Evolutionary conservation across 495 filamentous ascomycete genomes (phyloP).

Genomic region (Peziza echinospora): DNA sequence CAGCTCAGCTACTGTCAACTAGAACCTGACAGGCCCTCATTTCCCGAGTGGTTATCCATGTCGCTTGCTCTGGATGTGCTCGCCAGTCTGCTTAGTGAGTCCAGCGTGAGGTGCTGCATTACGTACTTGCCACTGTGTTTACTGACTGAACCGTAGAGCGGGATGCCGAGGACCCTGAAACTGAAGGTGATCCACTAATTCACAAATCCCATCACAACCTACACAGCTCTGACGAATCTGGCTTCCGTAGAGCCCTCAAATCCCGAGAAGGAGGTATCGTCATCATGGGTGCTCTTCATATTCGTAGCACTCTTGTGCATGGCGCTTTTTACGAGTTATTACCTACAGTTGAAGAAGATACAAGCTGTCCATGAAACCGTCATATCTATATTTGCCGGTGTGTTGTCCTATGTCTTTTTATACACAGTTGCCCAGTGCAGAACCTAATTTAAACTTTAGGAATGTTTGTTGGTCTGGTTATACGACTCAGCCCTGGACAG

Average conservation of each 20-base stretch:
- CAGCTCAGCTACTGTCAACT: too few relatives aligned
- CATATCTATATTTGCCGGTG: conserved; percentile 91
- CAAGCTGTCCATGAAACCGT: conserved; percentile 97
- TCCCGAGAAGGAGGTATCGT: conserved; percentile 68
- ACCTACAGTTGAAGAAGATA: conserved; percentile 81
- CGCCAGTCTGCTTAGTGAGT: not conserved
- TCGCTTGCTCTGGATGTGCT: not conserved
- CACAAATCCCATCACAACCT: not conserved
- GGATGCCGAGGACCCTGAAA: not conserved
- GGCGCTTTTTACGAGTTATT: conserved; percentile 91
- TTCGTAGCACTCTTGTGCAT: conserved; percentile 78
- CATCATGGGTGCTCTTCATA: conserved; percentile 94
- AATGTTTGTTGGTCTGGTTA: conserved; percentile 83
- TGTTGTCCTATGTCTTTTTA: conserved; percentile 12
- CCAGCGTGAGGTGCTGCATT: not conserved
- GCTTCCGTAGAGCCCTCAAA: conserved; percentile 8
- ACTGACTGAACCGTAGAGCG: not conserved
- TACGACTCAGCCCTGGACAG: conserved; percentile 55
- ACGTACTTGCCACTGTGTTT: not conserved
- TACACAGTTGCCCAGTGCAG: too few relatives aligned
- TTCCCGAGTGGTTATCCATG: not conserved
- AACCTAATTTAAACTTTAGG: conserved; percentile 28
- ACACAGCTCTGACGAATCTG: too few relatives aligned
- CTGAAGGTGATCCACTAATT: not conserved
- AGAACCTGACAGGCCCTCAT: not conserved